Evolutionary conservation across 1,284 basidiomycete species (phyloP).

Genomic region (Tilletia indica): DNA sequence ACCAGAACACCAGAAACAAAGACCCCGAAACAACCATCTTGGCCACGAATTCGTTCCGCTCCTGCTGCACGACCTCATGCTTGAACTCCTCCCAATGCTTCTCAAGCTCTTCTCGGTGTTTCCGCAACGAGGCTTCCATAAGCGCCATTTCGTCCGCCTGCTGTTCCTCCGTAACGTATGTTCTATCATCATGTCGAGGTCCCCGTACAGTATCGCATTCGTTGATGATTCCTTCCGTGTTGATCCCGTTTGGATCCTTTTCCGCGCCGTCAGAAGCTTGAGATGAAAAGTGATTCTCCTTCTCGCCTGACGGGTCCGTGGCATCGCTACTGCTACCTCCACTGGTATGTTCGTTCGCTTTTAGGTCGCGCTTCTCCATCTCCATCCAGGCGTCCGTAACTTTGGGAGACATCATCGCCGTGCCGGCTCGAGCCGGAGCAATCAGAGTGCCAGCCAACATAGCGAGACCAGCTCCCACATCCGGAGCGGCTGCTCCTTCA

Average conservation of each 20-base stretch:
- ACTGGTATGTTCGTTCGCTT: neutral
- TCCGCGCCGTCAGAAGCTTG: neutral
- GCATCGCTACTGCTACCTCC: neutral
- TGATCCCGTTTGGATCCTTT: neutral
- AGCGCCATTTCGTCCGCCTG: slow-evolving; percentile 15
- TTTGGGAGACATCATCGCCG: neutral
- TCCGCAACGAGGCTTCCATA: slow-evolving; percentile 18
- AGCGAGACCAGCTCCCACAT: neutral
- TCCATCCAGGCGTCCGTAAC: neutral
- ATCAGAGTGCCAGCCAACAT: neutral
- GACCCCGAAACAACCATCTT: slow-evolving; percentile 62
- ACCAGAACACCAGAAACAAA: slow-evolving; percentile 60
- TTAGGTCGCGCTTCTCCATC: neutral
- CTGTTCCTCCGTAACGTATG: neutral
- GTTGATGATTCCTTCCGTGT: too few relatives aligned
- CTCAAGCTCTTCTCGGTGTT: slow-evolving; percentile 34
- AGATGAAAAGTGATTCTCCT: neutral
- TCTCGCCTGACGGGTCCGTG: neutral
- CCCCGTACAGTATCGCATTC: neutral
- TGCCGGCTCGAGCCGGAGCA: neutral
- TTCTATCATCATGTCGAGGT: slow-evolving; percentile 1
- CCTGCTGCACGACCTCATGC: slow-evolving; percentile 55
- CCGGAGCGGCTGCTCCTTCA: too few relatives aligned
- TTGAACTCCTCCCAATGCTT: slow-evolving; percentile 49
- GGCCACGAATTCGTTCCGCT: slow-evolving; percentile 60